These are phyloP conservation scores for Leccinum olivaceopallidum DNA, from an alignment of 768 basidiomycete species.

Conservation along the genomic window DNA sequence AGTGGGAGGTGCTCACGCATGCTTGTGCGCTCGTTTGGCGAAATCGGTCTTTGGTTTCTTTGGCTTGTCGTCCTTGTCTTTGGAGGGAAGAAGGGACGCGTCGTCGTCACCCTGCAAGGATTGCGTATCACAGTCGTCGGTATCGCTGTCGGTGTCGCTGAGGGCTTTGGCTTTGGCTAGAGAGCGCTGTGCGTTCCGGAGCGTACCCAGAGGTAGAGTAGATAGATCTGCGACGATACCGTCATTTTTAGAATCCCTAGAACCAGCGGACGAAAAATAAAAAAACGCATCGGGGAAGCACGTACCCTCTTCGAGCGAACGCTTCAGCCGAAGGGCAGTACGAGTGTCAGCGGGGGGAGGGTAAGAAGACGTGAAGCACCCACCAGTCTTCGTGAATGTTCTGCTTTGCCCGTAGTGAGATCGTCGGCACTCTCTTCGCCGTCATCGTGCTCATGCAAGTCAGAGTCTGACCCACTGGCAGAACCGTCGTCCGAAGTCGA, in stretches of 20 bases:
- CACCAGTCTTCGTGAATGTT: slow-evolving; percentile 21
- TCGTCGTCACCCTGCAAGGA: slow-evolving; percentile 18
- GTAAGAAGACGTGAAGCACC: not conserved
- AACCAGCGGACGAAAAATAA: not conserved
- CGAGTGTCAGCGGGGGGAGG: not conserved
- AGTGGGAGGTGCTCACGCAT: slow-evolving; percentile 64
- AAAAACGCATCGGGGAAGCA: not conserved
- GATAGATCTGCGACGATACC: slow-evolving; percentile 47
- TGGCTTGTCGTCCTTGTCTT: slow-evolving; percentile 30
- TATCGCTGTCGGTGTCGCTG: slow-evolving; percentile 30
- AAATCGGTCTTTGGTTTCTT: slow-evolving; percentile 43
- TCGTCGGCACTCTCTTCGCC: slow-evolving; percentile 4
- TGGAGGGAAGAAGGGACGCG: slow-evolving; percentile 5
- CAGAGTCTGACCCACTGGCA: slow-evolving; percentile 12
- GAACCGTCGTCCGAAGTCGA: slow-evolving; percentile 6
- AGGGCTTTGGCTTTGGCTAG: slow-evolving; percentile 45
- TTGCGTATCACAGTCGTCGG: not conserved
- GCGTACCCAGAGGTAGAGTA: slow-evolving; percentile 59
- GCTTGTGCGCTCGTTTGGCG: slow-evolving; percentile 70
- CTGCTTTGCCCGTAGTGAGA: slow-evolving; percentile 1
- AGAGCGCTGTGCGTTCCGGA: slow-evolving; percentile 63
- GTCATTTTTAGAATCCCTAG: not conserved
- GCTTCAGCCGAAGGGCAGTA: slow-evolving; percentile 14
- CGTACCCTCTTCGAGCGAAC: slow-evolving; percentile 31
- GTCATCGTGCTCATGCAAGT: slow-evolving; percentile 16